Conservation (phyloP, 1,284 basidiomycete species). For the Rhizoctonia solani region DNA sequence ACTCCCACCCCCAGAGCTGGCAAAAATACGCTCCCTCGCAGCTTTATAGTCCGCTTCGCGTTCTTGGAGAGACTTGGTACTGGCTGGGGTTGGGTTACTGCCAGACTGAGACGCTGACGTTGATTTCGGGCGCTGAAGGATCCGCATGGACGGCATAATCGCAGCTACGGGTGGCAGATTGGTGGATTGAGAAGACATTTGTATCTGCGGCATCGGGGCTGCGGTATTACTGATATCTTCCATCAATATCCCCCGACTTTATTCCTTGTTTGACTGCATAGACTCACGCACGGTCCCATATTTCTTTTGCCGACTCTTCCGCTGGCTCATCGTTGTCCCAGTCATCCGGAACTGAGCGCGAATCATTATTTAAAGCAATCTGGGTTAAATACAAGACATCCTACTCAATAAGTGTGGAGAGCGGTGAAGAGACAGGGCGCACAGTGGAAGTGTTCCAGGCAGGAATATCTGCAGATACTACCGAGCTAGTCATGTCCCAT, state of each 20-base stretch:
- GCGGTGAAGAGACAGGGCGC: conserved; percentile 5
- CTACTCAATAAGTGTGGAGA: conserved; percentile 3
- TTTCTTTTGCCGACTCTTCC: conserved; percentile 35
- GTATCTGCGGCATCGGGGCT: conserved; percentile 34
- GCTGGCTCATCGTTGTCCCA: conserved; percentile 39
- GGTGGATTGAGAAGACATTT: conserved; percentile 23
- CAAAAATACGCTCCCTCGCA: conserved; percentile 40
- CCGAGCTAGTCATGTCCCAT: conserved; percentile 33
- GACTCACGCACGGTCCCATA: conserved; percentile 22
- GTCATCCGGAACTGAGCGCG: conserved; percentile 38
- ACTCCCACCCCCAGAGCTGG: conserved; percentile 20
- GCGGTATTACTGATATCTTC: conserved; percentile 10
- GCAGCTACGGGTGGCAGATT: conserved; percentile 34
- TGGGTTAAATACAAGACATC: too few relatives aligned
- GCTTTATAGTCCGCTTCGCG: conserved; percentile 40
- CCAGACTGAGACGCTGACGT: conserved; percentile 32
- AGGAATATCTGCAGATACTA: conserved; percentile 34
- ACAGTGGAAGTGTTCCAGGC: conserved; percentile 29
- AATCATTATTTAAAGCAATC: conserved; percentile 23
- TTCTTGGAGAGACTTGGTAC: conserved; percentile 36
- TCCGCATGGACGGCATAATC: conserved; percentile 35
- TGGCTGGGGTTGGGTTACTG: neutral
- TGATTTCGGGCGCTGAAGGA: conserved; percentile 38
- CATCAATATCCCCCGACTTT: conserved; percentile 1
- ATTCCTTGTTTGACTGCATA: conserved; percentile 34